Evolutionary conservation across 2,329 filamentous ascomycete genomes (phyloP), one percentile per base, ranked within the genome.

Genomic region (Mariannaea sp.): DNA sequence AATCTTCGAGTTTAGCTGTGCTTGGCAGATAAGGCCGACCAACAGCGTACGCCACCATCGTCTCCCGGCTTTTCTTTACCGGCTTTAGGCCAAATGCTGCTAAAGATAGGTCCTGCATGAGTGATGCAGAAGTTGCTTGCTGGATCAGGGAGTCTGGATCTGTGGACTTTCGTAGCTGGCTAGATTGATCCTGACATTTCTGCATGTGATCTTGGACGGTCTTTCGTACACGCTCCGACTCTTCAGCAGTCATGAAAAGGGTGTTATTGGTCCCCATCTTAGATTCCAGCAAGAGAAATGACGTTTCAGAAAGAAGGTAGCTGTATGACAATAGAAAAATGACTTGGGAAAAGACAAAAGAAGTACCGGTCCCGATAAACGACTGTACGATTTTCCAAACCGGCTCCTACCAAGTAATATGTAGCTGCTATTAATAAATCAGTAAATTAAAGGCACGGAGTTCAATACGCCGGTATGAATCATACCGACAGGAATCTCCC

Each of bases 41-140:
- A 3, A 70, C 49, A 0, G 59, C 60, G 26, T 72, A 66, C 7
- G 64, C 68, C 5, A 58, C 58, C 48, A 73, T 58, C 0, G 52
- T 63, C 13, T 67, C 66, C 24, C 54, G 47, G 12, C 55, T 35
- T 2, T 55, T 55, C 4, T 35, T 2, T 55, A 53, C 4, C 57
- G 41, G 4, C 36, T 6, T n/a, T 59, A 58, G 24, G 2, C 60
- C 48, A 45, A 62, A 59, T 3, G 47, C 56, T 6, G 51, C 51
- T 0, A 56, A 58, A 4, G 66, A 65, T 19, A 73, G 65, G 17
- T 73, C 71, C 24, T 65, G 62, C 62, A 73, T 68, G 7, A 73
- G 59, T 10, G 70, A 67, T 0, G 61, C 53, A 0, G 58, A 63
- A 2, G 63, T 62, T 1, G 69, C 68, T 36, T 71, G 62, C 17